These are phyloP conservation scores for Aurifilum marmelostoma DNA, from an alignment of 2,329 filamentous ascomycete genomes.

Conservation along the genomic window DNA sequence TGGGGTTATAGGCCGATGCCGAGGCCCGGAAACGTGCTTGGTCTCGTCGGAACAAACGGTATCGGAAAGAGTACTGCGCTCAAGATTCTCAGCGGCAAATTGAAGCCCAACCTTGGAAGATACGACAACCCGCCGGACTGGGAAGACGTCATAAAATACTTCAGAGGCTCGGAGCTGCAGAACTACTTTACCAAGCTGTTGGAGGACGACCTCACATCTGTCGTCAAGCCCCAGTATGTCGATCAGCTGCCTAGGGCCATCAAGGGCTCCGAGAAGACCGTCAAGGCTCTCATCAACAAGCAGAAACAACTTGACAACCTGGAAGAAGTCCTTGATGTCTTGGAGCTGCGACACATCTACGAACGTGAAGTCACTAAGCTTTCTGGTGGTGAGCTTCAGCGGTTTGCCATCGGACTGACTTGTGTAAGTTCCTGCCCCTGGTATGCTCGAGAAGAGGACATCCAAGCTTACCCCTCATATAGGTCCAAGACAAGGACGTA, in stretches of 20 bases:
- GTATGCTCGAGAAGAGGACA: neutral
- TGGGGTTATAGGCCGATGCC: slow-evolving; percentile 69
- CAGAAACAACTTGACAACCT: slow-evolving; percentile 78
- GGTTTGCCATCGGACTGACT: slow-evolving; percentile 94
- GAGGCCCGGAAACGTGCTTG: slow-evolving; percentile 90
- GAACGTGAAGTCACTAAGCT: slow-evolving; percentile 89
- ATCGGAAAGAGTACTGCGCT: slow-evolving; percentile 99
- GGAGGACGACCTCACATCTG: slow-evolving; percentile 95
- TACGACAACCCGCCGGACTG: slow-evolving; percentile 98
- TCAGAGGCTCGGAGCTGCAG: slow-evolving; percentile 95
- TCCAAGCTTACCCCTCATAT: slow-evolving; percentile 4
- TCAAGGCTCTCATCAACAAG: slow-evolving; percentile 76
- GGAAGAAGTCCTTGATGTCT: slow-evolving; percentile 77
- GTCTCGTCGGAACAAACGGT: slow-evolving; percentile 98
- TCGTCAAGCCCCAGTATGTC: slow-evolving; percentile 99
- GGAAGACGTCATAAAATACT: slow-evolving; percentile 98
- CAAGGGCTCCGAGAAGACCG: slow-evolving; percentile 77
- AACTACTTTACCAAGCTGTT: slow-evolving; percentile 99
- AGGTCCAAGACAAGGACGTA: slow-evolving; percentile 30
- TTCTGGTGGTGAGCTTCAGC: slow-evolving; percentile 96
- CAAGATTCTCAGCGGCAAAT: slow-evolving; percentile 97
- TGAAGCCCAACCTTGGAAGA: slow-evolving; percentile 95
- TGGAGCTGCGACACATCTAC: slow-evolving; percentile 85
- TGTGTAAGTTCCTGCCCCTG: slow-evolving; percentile 56
- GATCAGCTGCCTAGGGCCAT: slow-evolving; percentile 96